Percentiles rank a stretch among this genome's conserved stretches.
phyloP scores from a whole-genome alignment of 129 eudicot species.

The Escallonia herrerae region DNA sequence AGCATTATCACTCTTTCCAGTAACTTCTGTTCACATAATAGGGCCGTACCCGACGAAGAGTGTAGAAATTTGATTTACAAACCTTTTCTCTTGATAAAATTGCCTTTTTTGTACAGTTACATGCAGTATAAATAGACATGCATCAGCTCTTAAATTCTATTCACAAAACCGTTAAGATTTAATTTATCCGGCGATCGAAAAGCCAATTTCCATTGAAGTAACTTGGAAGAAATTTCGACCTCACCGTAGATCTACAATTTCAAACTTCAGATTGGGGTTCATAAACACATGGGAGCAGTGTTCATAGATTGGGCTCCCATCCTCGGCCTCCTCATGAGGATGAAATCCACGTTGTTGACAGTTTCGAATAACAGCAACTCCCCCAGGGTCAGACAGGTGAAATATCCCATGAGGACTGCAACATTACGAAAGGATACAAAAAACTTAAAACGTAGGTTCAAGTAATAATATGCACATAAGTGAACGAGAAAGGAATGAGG shows the following conservation, averaged over 20 bases:
- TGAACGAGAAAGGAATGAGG: too few relatives aligned
- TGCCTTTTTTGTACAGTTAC: too few relatives aligned
- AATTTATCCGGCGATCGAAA: too few relatives aligned
- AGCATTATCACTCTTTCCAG: too few relatives aligned
- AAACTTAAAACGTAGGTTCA: neutral
- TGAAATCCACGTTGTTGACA: constrained; percentile 93
- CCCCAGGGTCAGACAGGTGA: constrained; percentile 93
- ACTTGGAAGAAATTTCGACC: neutral
- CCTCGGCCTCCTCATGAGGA: constrained; percentile 97
- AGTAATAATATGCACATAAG: neutral
- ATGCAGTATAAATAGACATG: too few relatives aligned
- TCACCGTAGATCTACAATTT: constrained; percentile 91
- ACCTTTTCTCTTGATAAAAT: too few relatives aligned
- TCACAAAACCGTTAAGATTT: too few relatives aligned
- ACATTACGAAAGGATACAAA: neutral
- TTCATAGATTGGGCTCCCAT: constrained; percentile 85
- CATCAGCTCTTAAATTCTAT: too few relatives aligned
- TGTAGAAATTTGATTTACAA: too few relatives aligned
- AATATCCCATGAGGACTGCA: constrained; percentile 96
- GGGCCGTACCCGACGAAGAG: too few relatives aligned
- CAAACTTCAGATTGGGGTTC: constrained; percentile 61
- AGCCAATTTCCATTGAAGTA: too few relatives aligned
- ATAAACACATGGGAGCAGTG: constrained; percentile 96
- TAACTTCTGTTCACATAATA: too few relatives aligned
- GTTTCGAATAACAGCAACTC: constrained; percentile 75